Base-by-base conservation (phyloP, 2,329 filamentous ascomycete genomes). In the Onygenales sp. region DNA sequence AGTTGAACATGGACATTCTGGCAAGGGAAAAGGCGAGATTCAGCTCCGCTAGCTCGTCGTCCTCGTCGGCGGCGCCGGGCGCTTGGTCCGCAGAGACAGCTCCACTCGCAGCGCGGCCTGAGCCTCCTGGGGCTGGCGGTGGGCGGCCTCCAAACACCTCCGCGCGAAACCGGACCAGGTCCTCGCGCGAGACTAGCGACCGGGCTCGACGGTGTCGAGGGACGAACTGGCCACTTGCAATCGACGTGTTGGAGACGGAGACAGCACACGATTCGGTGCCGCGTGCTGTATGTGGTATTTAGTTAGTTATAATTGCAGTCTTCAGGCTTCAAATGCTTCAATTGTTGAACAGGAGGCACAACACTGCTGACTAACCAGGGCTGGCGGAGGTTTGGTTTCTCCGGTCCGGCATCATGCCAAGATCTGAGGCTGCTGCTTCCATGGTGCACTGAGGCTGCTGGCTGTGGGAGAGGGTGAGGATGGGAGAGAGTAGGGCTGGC, bases 11-110 rank as follows among this genome's bases (percentile, higher is more conserved):
- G 14, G 57, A 58, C 57, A 59, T 59, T 31, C 50, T 52, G 46
- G 56, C 52, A 43, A 48, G 49, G 14, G 51, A 63, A 51, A 71
- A 67, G 40, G 68, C 69, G 40, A 63, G 63, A 40, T 72, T 68
- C 51, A 72, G 57, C 42, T 63, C 60, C 31, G 64, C 63, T 44
- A 70, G 60, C 52, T 67, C 60, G 21, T 59, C 53, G 31, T 53
- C 55, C 36, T 51, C 40, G 17, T 53, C 33, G 31, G 31, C 46
- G 46, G 33, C 37, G 52, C 39, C 39, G 46, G 31, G 31, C 37
- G 37, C 48, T 40, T 46, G 51, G 52, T 52, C 52, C 48, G 34
- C 49, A n/a, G 45, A 6, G 31, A 27, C 27, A n/a, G 36, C 36
- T 48, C 34, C 46, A 48, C 46, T 14, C 3, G 21, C 21, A 27